Percentiles rank a stretch among this genome's conserved stretches.
phyloP scores from a whole-genome alignment of 1,284 basidiomycete species.

The Rhizoctonia solani region DNA sequence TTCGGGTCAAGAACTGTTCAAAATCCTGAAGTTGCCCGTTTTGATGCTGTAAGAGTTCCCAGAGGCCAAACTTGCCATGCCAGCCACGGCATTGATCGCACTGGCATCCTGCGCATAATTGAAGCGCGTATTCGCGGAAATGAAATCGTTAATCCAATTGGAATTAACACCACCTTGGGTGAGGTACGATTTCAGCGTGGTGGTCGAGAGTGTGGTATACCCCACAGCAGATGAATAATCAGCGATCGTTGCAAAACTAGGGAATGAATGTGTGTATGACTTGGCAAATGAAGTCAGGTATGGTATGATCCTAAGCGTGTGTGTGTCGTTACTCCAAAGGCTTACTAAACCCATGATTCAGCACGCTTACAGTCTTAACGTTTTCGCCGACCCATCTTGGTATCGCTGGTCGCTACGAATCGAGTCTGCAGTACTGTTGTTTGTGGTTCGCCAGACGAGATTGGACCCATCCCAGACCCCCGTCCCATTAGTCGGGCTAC shows the following conservation, averaged over 20 bases:
- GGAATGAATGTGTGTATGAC: neutral
- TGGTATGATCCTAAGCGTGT: conserved; percentile 57
- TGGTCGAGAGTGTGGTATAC: conserved; percentile 58
- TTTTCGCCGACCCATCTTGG: neutral
- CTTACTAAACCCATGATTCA: too few species aligned
- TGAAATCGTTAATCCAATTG: conserved; percentile 73
- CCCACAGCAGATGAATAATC: conserved; percentile 58
- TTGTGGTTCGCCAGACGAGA: conserved; percentile 51
- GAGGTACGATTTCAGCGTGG: conserved; percentile 66
- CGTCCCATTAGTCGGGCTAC: conserved; percentile 56
- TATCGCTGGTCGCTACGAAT: conserved; percentile 21
- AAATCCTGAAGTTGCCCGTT: conserved; percentile 86
- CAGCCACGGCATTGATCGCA: conserved; percentile 80
- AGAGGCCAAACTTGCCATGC: conserved; percentile 74
- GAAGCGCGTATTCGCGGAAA: conserved; percentile 83
- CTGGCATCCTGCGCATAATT: conserved; percentile 84
- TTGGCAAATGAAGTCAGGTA: conserved; percentile 46
- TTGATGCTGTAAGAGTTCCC: conserved; percentile 66
- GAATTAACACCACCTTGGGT: conserved; percentile 58
- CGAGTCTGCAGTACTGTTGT: conserved; percentile 12
- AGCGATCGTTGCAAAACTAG: conserved; percentile 50
- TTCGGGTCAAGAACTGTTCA: conserved; percentile 78
- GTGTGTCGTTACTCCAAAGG: too few species aligned
- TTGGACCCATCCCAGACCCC: conserved; percentile 85
- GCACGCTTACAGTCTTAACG: conserved; percentile 59